phyloP scores from a whole-genome alignment of 352 stramenopile species.

The Phytophthora ohioensis region DNA sequence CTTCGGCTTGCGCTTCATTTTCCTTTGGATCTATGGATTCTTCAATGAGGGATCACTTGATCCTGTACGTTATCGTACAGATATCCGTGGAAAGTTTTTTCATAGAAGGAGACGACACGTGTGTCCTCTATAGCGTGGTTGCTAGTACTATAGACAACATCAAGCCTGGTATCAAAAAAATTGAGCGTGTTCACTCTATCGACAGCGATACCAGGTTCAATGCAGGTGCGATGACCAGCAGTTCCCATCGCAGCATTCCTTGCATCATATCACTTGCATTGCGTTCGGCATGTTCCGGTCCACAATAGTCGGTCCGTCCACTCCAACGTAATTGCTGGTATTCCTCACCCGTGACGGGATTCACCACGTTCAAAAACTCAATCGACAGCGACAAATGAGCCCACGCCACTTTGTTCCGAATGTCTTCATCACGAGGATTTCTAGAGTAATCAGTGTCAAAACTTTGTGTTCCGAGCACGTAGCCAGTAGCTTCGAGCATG shows the following conservation, averaged over 20 bases:
- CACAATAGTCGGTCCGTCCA: slow-evolving; percentile 53
- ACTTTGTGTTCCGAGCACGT: slow-evolving; percentile 51
- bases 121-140: no score
- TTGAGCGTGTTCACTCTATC: slow-evolving; percentile 21
- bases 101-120: no score
- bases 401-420: slow-evolving; percentile 42
- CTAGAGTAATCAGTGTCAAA: slow-evolving; percentile 40
- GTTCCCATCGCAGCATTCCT: slow-evolving; percentile 49
- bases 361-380: slow-evolving; percentile 48
- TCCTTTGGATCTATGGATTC: no score
- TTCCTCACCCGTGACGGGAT: slow-evolving; percentile 36
- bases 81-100: no score
- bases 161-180: no score
- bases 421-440: slow-evolving; percentile 13
- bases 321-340: slow-evolving; percentile 52
- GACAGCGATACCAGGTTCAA: slow-evolving; percentile 33
- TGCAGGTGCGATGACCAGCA: slow-evolving; percentile 43
- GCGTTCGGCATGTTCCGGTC: slow-evolving; percentile 39
- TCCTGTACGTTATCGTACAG: no score
- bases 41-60: no score
- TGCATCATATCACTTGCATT: slow-evolving; percentile 51
- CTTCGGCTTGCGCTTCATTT: slow-evolving; percentile 18
- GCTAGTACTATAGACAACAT: no score
- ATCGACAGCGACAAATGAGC: slow-evolving; percentile 52
- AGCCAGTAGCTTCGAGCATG: slow-evolving; percentile 35